phyloP scores from a whole-genome alignment of 2,329 filamentous ascomycete species.

The Penicillium crustosum region DNA sequence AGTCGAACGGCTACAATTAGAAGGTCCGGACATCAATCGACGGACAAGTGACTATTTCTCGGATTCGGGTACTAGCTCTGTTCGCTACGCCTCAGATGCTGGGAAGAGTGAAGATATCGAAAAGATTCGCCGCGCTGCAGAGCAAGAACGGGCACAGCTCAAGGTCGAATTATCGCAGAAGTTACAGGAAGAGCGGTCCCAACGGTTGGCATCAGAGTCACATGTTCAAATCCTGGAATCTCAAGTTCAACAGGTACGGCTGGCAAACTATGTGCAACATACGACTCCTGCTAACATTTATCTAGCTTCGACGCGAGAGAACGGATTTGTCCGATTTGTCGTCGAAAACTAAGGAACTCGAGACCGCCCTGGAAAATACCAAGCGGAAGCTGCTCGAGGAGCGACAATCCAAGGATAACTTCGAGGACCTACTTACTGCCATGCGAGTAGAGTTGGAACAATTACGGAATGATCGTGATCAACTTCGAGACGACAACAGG shows the following conservation, averaged over 20 bases:
- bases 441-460: slow-evolving; percentile 79
- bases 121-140: slow-evolving; percentile 74
- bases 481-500: slow-evolving; percentile 78
- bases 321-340: slow-evolving; percentile 48
- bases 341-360: slow-evolving; percentile 73
- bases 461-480: slow-evolving; percentile 80
- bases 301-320: slow-evolving; percentile 51
- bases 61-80: slow-evolving; percentile 85
- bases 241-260: slow-evolving; percentile 64
- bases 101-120: slow-evolving; percentile 69
- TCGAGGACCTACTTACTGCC: slow-evolving; percentile 84
- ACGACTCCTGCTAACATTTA: slow-evolving; percentile 1
- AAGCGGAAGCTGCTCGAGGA: slow-evolving; percentile 81
- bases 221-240: slow-evolving; percentile 82
- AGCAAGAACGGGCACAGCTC: slow-evolving; percentile 87
- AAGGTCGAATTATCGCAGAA: slow-evolving; percentile 82
- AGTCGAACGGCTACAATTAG: slow-evolving; percentile 81
- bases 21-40: slow-evolving; percentile 62
- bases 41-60: slow-evolving; percentile 98
- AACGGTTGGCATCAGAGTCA: slow-evolving; percentile 72
- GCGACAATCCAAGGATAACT: slow-evolving; percentile 82
- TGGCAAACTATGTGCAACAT: neutral
- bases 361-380: slow-evolving; percentile 76
- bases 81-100: slow-evolving; percentile 69
- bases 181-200: slow-evolving; percentile 79